Evolutionary conservation across 768 basidiomycete species (phyloP), one percentile per base, ranked within the genome.

Genomic region (Kwoniella pini): DNA sequence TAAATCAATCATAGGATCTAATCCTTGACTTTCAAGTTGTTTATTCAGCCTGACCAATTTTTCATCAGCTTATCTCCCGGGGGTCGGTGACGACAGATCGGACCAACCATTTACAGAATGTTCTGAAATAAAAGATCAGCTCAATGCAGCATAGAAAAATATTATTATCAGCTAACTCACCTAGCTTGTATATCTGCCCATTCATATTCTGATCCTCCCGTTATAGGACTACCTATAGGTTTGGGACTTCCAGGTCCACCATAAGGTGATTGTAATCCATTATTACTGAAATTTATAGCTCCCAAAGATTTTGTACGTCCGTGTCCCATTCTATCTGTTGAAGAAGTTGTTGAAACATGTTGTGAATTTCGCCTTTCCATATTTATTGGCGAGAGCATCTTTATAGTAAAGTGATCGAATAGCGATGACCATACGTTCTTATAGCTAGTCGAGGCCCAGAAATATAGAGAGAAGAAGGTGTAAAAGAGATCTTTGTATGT

Each of bases 1-100:
- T 5, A 99, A 84, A 50, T 93, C 91, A 10, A 82, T 83, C 90
- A 99, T 94, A 12, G 91, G 85, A 5, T 89, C 88, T 71, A 93
- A 85, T 60, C 87, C 88, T 65, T 88, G 84, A 3, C 85, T 82
- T 74, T 97, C 93, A 28, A 99, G 84, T 76, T 95, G 94, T 9
- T 93, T 91, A 72, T 98, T 99, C 60, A 98, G 82, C 96, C 95
- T 97, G 26, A 2, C 21, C 38, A 7, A 19, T 42, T 19, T 19
- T 13, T 42, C 9, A 13, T 42, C n/a, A 42, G 40, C 40, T 42
- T 5, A 13, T 13, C 19, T 42, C 40, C 9, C 7, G 11, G 12
- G 40, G 6, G 19, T 42, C n/a, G 9, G 7, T 42, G 7, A 42
- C n/a, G 19, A 19, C 6, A 7, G 6, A 19, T 6, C 15, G 1